Base-by-base conservation (phyloP, 306 rosid species). In the Quercus agrifolia region DNA sequence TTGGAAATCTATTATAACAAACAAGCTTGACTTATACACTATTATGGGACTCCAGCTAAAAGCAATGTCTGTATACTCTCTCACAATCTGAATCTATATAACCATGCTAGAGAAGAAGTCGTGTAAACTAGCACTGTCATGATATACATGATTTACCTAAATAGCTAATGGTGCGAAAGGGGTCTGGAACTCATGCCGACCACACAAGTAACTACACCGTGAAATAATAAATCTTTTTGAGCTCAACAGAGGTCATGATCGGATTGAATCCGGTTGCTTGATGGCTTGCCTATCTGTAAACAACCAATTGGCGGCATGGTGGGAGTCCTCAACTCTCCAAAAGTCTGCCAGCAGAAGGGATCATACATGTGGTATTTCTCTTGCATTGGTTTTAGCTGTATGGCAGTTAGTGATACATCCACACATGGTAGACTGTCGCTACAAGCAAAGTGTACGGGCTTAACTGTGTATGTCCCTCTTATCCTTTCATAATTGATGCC, bases 331-430 rank as follows among this genome's bases (percentile, higher is more conserved):
- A 92, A 71, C 79, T 95, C 95, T 71, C 98, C 99, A 17, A 87
- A 95, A 72, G 99, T 79, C 83, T 92, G 81, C 99, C 99, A 96
- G 88, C 99, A 96, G 85, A 90, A 96, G 75, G 99, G 93, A 31
- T 87, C 86, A 70, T 90, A 87, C 78, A 96, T 71, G 75, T 86
- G 99, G 82, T 93, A 93, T 59, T 68, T 73, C 80, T 96, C 92
- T 89, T 93, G 99, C 78, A 86, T 13, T 30, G 99, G 98, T 77
- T 77, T 85, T 69, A 96, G 88, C 89, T 91, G 70, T 52, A 96
- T 87, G 44, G 91, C 72, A 58, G 91, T 92, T 72, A 96, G 87
- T 14, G 99, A 90, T 77, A 96, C 92, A 33, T 90, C 99, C 2
- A 79, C 85, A 71, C 99, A 96, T 15, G 99, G 99, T 27, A 91